These are phyloP conservation scores for Quercus agrifolia DNA, from an alignment of 306 rosid species.

Conservation along the genomic window DNA sequence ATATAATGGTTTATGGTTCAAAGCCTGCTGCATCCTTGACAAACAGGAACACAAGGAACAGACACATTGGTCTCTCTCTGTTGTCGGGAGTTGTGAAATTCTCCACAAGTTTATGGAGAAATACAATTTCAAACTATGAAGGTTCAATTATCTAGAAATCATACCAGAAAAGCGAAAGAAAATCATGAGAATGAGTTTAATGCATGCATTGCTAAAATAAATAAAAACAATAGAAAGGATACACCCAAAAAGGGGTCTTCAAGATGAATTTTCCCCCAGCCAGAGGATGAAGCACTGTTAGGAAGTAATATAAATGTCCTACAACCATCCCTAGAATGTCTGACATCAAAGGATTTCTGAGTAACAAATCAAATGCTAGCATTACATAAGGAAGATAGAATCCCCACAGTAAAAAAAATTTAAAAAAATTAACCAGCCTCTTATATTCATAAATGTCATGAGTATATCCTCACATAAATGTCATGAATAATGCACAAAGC, in stretches of 20 bases:
- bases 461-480: no score
- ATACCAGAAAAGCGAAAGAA: neutral
- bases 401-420: conserved; percentile 28
- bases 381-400: conserved; percentile 76
- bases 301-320: conserved; percentile 74
- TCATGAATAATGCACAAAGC: no score
- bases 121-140: no score
- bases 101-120: neutral
- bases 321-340: conserved; percentile 55
- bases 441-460: neutral
- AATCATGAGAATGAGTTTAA: neutral
- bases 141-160: neutral
- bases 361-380: conserved; percentile 45
- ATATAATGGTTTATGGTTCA: no score
- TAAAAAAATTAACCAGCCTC: neutral
- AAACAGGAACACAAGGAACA: no score
- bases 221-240: conserved; percentile 40
- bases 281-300: conserved; percentile 80
- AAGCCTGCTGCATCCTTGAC: no score
- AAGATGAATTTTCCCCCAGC: conserved; percentile 51
- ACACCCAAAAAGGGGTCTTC: conserved; percentile 71
- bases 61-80: no score
- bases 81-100: no score
- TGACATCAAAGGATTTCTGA: conserved; percentile 43
- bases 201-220: neutral